These are phyloP conservation scores for Mycena olivaceomarginata DNA, from an alignment of 768 basidiomycete species.

Conservation along the genomic window DNA sequence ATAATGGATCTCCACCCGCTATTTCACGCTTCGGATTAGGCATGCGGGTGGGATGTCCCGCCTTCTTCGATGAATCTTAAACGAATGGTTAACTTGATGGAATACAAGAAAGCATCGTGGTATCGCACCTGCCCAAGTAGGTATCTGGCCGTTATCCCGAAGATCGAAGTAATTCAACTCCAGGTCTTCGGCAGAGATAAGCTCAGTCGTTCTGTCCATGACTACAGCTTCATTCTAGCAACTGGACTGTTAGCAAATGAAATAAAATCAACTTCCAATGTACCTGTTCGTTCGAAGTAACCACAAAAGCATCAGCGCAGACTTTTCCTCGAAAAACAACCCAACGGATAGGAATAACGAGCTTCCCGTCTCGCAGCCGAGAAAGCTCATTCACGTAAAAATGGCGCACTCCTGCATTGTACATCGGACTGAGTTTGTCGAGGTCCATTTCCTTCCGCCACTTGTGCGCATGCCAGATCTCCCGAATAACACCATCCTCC, in stretches of 20 bases:
- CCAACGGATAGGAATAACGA: background rate
- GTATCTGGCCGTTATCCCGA: background rate
- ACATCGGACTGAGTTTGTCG: background rate
- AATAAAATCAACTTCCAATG: background rate
- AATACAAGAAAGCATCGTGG: too few relatives aligned
- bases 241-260: background rate
- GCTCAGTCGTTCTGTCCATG: too few relatives aligned
- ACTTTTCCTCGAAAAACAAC: background rate
- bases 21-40: background rate
- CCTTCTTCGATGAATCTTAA: background rate
- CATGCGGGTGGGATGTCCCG: background rate
- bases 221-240: too few relatives aligned
- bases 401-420: background rate
- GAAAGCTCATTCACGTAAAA: background rate
- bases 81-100: background rate
- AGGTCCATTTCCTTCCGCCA: background rate
- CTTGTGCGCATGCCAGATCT: background rate
- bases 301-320: background rate
- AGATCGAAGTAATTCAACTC: too few relatives aligned
- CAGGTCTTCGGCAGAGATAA: too few relatives aligned
- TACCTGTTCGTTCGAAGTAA: background rate
- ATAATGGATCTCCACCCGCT: background rate
- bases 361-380: background rate
- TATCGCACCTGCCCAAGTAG: background rate
- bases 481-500: background rate